Percentiles rank a stretch among this genome's conserved stretches.
phyloP scores from a whole-genome alignment of 2,329 filamentous ascomycete genomes.

The Fusarium sp. region DNA sequence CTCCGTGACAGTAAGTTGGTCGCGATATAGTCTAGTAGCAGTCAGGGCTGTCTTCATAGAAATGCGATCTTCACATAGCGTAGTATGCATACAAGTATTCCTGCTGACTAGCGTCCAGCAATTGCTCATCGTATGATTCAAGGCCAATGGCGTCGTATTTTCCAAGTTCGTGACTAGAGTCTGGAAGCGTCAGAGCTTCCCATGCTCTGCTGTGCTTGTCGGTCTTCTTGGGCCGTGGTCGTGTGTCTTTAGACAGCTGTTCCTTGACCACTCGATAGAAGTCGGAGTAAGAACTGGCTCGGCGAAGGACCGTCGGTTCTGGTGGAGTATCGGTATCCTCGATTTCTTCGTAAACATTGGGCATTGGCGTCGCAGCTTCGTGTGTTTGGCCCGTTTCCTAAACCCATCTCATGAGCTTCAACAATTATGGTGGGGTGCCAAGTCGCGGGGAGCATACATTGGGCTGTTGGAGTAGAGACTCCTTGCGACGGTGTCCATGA shows the following conservation, averaged over 20 bases:
- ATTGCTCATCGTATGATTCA: slow-evolving; percentile 66
- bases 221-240: slow-evolving; percentile 54
- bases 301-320: slow-evolving; percentile 71
- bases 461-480: slow-evolving; percentile 76
- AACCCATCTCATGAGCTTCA: slow-evolving; percentile 42
- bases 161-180: slow-evolving; percentile 34
- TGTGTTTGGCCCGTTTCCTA: slow-evolving; percentile 66
- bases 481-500: slow-evolving; percentile 71
- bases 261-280: slow-evolving; percentile 74
- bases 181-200: slow-evolving; percentile 61
- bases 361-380: slow-evolving; percentile 66
- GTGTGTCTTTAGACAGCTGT: slow-evolving; percentile 65
- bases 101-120: slow-evolving; percentile 85
- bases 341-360: slow-evolving; percentile 68
- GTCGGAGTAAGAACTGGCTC: slow-evolving; percentile 81
- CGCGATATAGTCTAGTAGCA: slow-evolving; percentile 73
- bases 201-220: slow-evolving; percentile 58
- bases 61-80: neutral
- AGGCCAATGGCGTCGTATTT: slow-evolving; percentile 38
- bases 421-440: slow-evolving; percentile 26
- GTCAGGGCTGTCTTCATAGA: slow-evolving; percentile 46
- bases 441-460: slow-evolving; percentile 58
- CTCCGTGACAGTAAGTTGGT: slow-evolving; percentile 84
- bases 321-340: slow-evolving; percentile 70
- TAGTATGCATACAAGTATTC: slow-evolving; percentile 77